These are phyloP conservation scores for Vishniacozyma victoriae DNA, from an alignment of 768 basidiomycete genomes.

Conservation along the genomic window DNA sequence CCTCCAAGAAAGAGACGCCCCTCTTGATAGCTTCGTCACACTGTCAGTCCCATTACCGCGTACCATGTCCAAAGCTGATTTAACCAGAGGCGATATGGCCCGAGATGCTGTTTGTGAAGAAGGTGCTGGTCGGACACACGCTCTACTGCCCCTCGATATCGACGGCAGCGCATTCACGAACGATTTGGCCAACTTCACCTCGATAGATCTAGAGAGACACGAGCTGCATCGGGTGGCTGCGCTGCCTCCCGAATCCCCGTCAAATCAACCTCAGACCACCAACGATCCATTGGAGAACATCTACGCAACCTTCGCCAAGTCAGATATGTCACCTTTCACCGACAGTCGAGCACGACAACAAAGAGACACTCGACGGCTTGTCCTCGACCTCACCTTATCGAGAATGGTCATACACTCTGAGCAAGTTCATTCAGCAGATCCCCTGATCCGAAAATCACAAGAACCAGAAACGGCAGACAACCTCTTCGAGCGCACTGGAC, in stretches of 20 bases:
- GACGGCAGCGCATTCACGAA: not conserved
- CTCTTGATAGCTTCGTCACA: slow-evolving; percentile 29
- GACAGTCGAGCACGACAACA: not conserved
- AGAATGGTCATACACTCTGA: slow-evolving; percentile 9
- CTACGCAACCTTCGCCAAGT: not conserved
- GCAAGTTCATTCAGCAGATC: not conserved
- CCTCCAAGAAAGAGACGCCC: slow-evolving; percentile 29
- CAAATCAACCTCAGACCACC: not conserved
- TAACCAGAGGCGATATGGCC: slow-evolving; percentile 19
- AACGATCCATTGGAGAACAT: not conserved
- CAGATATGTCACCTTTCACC: not conserved
- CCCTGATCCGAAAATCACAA: not conserved
- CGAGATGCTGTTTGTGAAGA: slow-evolving; percentile 10
- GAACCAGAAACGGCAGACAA: slow-evolving; percentile 8
- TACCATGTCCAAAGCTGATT: not conserved
- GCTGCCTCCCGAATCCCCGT: not conserved
- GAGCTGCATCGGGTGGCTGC: not conserved
- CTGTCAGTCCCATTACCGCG: slow-evolving; percentile 11
- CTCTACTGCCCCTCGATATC: slow-evolving; percentile 8
- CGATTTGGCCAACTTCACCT: not conserved
- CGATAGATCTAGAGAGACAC: not conserved
- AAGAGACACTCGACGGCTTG: slow-evolving; percentile 4
- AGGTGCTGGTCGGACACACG: slow-evolving; percentile 4
- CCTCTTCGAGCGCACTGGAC: slow-evolving; percentile 12
- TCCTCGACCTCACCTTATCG: slow-evolving; percentile 15